A percentile compares a stretch with the other conserved stretches of the same genome.
These are phyloP conservation scores for Danielozyma ontarioensis DNA, from an alignment of 805 yeast genomes.

Conservation along the genomic window DNA sequence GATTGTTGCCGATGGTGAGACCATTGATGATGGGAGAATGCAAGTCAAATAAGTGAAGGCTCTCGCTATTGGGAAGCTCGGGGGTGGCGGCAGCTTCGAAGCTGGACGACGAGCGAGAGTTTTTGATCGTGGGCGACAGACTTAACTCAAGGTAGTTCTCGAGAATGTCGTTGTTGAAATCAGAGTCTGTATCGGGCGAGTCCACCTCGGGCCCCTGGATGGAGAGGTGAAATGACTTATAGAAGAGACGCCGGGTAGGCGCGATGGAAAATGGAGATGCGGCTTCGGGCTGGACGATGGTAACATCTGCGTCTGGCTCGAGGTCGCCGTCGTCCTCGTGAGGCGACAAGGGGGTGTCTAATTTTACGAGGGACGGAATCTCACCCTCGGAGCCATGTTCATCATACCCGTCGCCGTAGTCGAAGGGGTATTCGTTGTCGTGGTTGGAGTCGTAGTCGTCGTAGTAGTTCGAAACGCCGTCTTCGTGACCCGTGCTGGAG, in stretches of 20 bases:
- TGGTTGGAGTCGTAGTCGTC: neutral
- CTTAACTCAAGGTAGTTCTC: neutral
- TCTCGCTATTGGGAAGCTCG: conserved; percentile 6
- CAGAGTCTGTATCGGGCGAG: neutral
- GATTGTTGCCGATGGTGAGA: conserved; percentile 23
- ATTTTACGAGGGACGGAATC: too few relatives aligned
- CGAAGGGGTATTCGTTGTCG: neutral
- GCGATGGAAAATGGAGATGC: too few relatives aligned
- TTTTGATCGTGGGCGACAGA: neutral
- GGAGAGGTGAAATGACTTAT: neutral
- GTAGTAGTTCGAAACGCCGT: too few relatives aligned
- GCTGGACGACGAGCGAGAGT: neutral
- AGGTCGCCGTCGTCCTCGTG: too few relatives aligned
- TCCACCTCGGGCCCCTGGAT: neutral
- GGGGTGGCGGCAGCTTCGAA: neutral
- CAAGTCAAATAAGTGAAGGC: conserved; percentile 19
- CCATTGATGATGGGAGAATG: conserved; percentile 31
- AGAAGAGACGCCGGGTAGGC: neutral
- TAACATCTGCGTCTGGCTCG: too few relatives aligned
- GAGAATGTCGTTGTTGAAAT: neutral
- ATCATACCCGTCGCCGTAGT: neutral
- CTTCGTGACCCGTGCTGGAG: too few relatives aligned
- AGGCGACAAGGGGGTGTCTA: too few relatives aligned
- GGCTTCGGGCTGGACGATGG: neutral
- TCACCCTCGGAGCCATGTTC: too few relatives aligned